Evolutionary conservation across 176 grass and related monocot species (phyloP).

Genomic region (Musa itinerans): DNA sequence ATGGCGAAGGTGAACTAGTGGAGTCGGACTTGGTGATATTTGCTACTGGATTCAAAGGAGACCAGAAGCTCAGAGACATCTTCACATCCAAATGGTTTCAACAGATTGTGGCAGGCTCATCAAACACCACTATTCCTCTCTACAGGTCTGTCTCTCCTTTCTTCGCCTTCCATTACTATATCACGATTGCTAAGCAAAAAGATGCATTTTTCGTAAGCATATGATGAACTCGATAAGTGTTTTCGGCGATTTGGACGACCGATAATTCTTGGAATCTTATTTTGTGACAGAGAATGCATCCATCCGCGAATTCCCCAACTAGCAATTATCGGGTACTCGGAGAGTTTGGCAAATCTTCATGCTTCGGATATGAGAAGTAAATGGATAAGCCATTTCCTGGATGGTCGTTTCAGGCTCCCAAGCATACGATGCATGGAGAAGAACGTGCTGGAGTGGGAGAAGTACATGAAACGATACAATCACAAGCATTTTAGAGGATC

Average conservation of each 20-base stretch:
- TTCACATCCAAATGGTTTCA: conserved; percentile 58
- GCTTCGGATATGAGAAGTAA: conserved; percentile 57
- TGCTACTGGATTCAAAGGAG: conserved; percentile 80
- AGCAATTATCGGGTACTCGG: conserved; percentile 72
- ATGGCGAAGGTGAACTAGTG: conserved; percentile 42
- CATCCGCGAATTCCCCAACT: conserved; percentile 66
- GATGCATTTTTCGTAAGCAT: too few species aligned
- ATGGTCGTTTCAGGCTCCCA: conserved; percentile 41
- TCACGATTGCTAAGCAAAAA: too few species aligned
- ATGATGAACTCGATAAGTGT: too few species aligned
- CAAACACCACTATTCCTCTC: conserved; percentile 36
- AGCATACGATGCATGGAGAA: conserved; percentile 71
- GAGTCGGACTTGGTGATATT: conserved; percentile 65
- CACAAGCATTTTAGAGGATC: conserved; percentile 42
- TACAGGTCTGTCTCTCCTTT: conserved; percentile 36
- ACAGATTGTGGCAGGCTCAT: conserved; percentile 53
- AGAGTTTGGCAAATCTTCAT: conserved; percentile 57
- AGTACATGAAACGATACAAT: conserved; percentile 54
- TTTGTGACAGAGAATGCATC: conserved; percentile 50
- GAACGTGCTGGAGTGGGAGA: conserved; percentile 54
- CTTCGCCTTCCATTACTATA: too few species aligned
- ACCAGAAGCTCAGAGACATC: conserved; percentile 76
- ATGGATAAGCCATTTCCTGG: conserved; percentile 60
- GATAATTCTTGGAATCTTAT: not conserved
- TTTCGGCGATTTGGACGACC: too few species aligned